A percentile compares a stretch with the other conserved stretches of the same genome.
These are phyloP conservation scores for Boletus albobrunnescens DNA, from an alignment of 1,284 basidiomycete species.

Conservation along the genomic window DNA sequence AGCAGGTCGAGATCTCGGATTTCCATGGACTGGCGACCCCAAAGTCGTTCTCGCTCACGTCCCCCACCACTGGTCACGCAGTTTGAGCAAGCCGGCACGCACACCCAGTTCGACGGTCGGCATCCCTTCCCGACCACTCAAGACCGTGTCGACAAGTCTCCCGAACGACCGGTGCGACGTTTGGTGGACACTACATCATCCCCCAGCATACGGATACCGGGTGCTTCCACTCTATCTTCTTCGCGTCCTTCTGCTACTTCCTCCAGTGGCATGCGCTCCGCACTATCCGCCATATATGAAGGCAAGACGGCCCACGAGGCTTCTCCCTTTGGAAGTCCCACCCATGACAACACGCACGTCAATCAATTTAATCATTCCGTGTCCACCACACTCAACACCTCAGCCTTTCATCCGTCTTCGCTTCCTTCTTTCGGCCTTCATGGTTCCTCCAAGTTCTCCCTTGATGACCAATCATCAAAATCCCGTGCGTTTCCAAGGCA, in stretches of 20 bases:
- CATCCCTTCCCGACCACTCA: conserved; percentile 39
- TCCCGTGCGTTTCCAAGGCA: conserved; percentile 70
- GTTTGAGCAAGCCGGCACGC: conserved; percentile 43
- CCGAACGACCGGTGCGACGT: conserved; percentile 28
- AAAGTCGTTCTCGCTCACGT: conserved; percentile 70
- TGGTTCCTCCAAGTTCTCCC: conserved; percentile 46
- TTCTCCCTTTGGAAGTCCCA: conserved; percentile 29
- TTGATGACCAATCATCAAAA: conserved; percentile 37
- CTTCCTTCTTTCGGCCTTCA: conserved; percentile 61
- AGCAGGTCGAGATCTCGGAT: conserved; percentile 90
- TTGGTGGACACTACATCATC: conserved; percentile 32
- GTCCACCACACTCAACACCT: conserved; percentile 48
- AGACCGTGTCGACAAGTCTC: conserved; percentile 21
- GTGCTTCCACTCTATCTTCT: conserved; percentile 43
- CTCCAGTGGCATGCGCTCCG: conserved; percentile 35
- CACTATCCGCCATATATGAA: conserved; percentile 57
- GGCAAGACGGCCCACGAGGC: conserved; percentile 38
- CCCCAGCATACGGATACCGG: conserved; percentile 49
- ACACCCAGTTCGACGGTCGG: conserved; percentile 41
- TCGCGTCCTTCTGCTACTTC: conserved; percentile 49
- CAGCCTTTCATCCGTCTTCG: conserved; percentile 62
- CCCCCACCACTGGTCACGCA: conserved; percentile 49
- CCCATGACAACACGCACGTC: conserved; percentile 38
- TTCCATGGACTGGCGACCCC: conserved; percentile 79
- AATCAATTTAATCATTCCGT: conserved; percentile 39